These are phyloP conservation scores for Rhodosorus marinus DNA, from an alignment of 23 red algal species.

Conservation along the genomic window DNA sequence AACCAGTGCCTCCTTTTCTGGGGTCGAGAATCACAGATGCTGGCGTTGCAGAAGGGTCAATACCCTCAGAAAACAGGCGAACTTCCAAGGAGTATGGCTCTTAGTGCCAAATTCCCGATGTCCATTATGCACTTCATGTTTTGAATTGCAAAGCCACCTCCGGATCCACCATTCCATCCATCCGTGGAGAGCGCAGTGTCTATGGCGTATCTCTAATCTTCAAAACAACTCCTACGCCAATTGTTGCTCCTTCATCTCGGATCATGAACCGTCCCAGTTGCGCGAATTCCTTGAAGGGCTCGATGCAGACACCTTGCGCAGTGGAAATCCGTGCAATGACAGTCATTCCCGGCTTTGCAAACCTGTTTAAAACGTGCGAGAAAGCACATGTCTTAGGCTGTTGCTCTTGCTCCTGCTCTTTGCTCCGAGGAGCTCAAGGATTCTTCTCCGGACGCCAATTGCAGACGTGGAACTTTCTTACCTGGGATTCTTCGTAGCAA, in stretches of 20 bases:
- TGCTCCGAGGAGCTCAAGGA: background rate
- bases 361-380: too few relatives aligned
- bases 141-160: background rate
- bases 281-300: constrained; percentile 75
- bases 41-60: too few relatives aligned
- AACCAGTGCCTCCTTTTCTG: too few relatives aligned
- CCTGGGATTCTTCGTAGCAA: constrained; percentile 50
- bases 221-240: constrained; percentile 69
- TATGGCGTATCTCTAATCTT: constrained; percentile 27
- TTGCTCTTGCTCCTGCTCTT: background rate
- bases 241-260: constrained; percentile 79
- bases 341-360: constrained; percentile 85
- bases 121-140: too few relatives aligned
- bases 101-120: too few relatives aligned
- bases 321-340: constrained; percentile 40
- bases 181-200: too few relatives aligned
- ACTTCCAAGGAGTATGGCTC: too few relatives aligned
- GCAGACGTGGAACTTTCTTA: too few relatives aligned
- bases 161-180: background rate
- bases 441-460: too few relatives aligned
- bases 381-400: too few relatives aligned
- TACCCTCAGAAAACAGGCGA: too few relatives aligned
- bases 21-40: too few relatives aligned
- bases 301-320: constrained; percentile 54
- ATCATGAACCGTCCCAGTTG: constrained; percentile 91